Evolutionary conservation across 495 filamentous ascomycete genomes (phyloP).

Genomic region (Aspergillus diversus): DNA sequence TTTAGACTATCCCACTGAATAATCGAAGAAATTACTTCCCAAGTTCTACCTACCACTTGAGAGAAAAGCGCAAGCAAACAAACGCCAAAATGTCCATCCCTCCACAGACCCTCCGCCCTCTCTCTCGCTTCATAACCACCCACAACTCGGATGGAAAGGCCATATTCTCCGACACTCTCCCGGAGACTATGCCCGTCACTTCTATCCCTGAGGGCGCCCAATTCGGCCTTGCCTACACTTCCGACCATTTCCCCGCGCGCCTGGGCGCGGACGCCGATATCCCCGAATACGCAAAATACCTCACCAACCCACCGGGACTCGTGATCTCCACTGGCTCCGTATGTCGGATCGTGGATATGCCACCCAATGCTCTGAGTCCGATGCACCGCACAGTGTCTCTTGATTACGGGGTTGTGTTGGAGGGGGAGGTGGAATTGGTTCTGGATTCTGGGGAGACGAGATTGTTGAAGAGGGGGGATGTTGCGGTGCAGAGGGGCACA

Average conservation of each 20-base stretch:
- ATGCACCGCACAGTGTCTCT: slow-evolving; percentile 75
- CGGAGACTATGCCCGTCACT: slow-evolving; percentile 26
- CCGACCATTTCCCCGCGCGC: slow-evolving; percentile 57
- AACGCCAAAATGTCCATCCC: slow-evolving; percentile 19
- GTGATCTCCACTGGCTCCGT: slow-evolving; percentile 54
- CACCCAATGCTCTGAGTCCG: slow-evolving; percentile 59
- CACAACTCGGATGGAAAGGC: slow-evolving; percentile 37
- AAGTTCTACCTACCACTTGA: too few species aligned
- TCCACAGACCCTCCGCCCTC: slow-evolving; percentile 36
- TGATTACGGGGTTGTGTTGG: slow-evolving; percentile 75
- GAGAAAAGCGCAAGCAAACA: neutral
- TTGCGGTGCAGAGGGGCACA: slow-evolving; percentile 64
- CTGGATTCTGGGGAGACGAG: slow-evolving; percentile 64
- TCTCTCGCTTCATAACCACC: slow-evolving; percentile 45
- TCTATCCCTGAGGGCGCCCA: slow-evolving; percentile 32
- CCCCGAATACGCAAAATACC: slow-evolving; percentile 39
- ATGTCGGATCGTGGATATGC: slow-evolving; percentile 64
- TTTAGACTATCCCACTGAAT: too few species aligned
- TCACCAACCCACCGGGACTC: slow-evolving; percentile 46
- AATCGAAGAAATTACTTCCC: too few species aligned
- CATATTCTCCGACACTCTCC: slow-evolving; percentile 37
- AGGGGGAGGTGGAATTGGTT: slow-evolving; percentile 75
- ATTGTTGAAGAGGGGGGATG: slow-evolving; percentile 68
- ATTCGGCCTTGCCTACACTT: slow-evolving; percentile 52
- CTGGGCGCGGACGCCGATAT: slow-evolving; percentile 51